Conservation (phyloP, 2,329 filamentous ascomycete species). For the Phialophora chinensis region DNA sequence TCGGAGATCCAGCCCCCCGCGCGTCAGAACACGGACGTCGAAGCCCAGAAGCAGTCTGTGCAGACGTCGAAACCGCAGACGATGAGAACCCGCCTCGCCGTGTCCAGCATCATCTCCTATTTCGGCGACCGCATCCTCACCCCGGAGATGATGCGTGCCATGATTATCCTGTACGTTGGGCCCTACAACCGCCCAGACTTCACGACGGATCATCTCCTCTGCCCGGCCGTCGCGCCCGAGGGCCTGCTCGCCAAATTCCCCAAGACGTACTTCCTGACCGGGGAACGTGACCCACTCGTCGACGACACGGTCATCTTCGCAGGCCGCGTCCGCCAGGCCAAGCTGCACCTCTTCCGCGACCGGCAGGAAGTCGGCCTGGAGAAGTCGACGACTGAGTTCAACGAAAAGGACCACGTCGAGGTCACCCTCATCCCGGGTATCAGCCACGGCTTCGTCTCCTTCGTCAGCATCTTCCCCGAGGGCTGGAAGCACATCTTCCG, state of each 20-base stretch:
- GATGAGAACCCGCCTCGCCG: constrained; percentile 84
- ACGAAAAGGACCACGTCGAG: constrained; percentile 77
- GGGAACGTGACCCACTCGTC: constrained; percentile 91
- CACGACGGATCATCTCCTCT: constrained; percentile 85
- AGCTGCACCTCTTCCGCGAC: constrained; percentile 62
- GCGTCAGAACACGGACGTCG: constrained; percentile 42
- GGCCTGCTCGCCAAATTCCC: constrained; percentile 83
- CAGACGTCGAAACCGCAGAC: constrained; percentile 51
- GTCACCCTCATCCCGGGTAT: constrained; percentile 86
- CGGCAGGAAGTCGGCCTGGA: constrained; percentile 62
- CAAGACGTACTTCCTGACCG: constrained; percentile 91
- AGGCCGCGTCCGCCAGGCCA: constrained; percentile 82
- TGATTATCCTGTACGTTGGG: constrained; percentile 98
- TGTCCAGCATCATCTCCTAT: constrained; percentile 97
- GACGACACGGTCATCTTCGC: constrained; percentile 98
- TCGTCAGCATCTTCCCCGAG: constrained; percentile 84
- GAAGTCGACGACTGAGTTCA: constrained; percentile 63
- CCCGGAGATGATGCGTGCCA: constrained; percentile 97
- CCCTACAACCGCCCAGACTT: constrained; percentile 94
- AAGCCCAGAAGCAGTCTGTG: constrained; percentile 46
- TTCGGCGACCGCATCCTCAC: constrained; percentile 94
- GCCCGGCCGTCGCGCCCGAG: constrained; percentile 87
- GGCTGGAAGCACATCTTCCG: constrained; percentile 86
- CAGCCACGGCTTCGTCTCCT: constrained; percentile 92
- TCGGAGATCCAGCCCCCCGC: constrained; percentile 36